These are phyloP conservation scores for Nyssa sinensis DNA, from an alignment of 148 eudicot genomes.

Conservation along the genomic window DNA sequence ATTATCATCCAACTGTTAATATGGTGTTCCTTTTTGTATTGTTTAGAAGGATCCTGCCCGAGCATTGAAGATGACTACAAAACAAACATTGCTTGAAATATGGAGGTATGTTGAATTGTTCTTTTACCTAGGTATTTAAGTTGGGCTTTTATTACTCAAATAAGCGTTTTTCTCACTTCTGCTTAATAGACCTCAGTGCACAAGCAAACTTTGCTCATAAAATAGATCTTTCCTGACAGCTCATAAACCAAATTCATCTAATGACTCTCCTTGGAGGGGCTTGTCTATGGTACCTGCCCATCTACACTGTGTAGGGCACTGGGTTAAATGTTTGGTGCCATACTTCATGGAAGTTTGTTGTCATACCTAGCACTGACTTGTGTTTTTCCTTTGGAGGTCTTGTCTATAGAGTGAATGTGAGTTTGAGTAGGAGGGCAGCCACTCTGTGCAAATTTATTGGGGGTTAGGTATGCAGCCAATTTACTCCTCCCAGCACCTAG, in stretches of 20 bases:
- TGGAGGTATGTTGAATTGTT: conserved; percentile 57
- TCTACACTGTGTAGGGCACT: too few species aligned
- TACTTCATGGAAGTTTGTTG: too few species aligned
- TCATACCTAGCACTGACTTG: too few species aligned
- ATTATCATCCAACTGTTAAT: neutral
- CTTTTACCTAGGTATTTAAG: neutral
- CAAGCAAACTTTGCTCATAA: too few species aligned
- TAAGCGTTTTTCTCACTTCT: too few species aligned
- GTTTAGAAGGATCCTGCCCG: conserved; percentile 68
- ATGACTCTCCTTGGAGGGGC: neutral
- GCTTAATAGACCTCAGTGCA: too few species aligned
- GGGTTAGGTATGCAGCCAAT: too few species aligned
- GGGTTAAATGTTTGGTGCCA: too few species aligned
- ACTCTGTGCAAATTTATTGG: neutral
- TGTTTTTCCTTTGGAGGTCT: too few species aligned
- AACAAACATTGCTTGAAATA: conserved; percentile 71
- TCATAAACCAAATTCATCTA: neutral
- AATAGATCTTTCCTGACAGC: too few species aligned
- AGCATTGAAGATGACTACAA: conserved; percentile 74
- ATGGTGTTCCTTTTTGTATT: conserved; percentile 1
- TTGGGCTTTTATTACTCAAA: neutral
- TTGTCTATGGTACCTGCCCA: neutral
- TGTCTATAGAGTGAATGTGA: too few species aligned
- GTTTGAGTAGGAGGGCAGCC: neutral
- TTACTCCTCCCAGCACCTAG: too few species aligned